Evolutionary conservation across 331 rosid genomes (phyloP), one percentile per base, ranked within the genome.

Genomic region (Rosa hybrid): DNA sequence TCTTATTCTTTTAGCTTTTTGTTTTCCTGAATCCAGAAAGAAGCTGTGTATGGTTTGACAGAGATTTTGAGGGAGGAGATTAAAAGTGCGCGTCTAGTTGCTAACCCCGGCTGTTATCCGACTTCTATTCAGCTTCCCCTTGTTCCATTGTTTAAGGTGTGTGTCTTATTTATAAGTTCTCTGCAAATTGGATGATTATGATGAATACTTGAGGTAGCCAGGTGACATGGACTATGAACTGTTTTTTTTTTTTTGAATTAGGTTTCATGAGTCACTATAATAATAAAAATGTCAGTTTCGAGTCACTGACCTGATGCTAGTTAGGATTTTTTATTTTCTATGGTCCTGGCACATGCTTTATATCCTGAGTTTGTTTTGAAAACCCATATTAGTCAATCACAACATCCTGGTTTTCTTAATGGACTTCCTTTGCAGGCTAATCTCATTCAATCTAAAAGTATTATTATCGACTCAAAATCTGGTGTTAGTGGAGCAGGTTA

Each of bases 31-130:
- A 69, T 83, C 80, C 88, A 95, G 99, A 89, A 93, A 91, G 99
- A 95, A 88, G 97, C 89, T 68, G 86, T 91, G 30, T 95, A 95
- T 73, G 99, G 98, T 81, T 87, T 95, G 86, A 95, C 99, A n/a
- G 98, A 95, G 88, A 83, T 88, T 90, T 82, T 56, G 71, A 89
- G 96, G 87, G 88, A 88, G 68, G 91, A 90, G 73, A 85, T 95
- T 73, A 91, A 83, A 87, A 74, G 80, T 81, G 96, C 99, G 44
- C 92, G 96, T 45, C 86, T 93, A 54, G 97, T 95, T 80, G 98
- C 99, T 23, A 95, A 95, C 87, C 99, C 98, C 56, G 99, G 99
- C 71, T 95, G 99, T 78, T 95, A 93, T 89, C 99, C 99, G 73
- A 93, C 99, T 80, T 88, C 99, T 44, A 74, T 93, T 82, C 99